These are phyloP conservation scores for Sugiyamaella neomexicana DNA, from an alignment of 1,139 yeast species.

Conservation along the genomic window DNA sequence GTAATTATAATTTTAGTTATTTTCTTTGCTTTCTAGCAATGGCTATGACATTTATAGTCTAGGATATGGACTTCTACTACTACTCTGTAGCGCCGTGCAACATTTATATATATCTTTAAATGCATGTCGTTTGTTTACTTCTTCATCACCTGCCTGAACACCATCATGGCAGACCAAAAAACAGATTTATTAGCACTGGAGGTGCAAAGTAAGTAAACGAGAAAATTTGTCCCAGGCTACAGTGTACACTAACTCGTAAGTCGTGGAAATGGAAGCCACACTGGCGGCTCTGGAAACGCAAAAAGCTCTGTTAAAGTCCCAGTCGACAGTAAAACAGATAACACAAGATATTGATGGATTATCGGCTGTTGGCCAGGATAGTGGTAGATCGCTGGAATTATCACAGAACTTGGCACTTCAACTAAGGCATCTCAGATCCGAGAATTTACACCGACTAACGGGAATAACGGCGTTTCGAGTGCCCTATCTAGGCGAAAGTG, in stretches of 20 bases:
- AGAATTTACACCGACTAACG: slow-evolving; percentile 30
- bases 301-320: slow-evolving; percentile 1
- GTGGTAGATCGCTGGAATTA: background rate
- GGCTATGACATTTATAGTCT: no score
- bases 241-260: slow-evolving; percentile 2
- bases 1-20: no score
- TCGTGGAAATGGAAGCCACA: slow-evolving; percentile 7
- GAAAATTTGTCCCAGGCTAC: background rate
- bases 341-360: background rate
- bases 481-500: slow-evolving; percentile 20
- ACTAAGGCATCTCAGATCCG: slow-evolving; percentile 23
- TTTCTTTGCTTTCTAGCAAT: no score
- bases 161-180: background rate
- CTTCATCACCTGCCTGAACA: background rate
- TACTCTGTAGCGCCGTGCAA: no score
- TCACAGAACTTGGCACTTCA: slow-evolving; percentile 8
- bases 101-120: no score
- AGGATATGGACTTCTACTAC: no score
- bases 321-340: background rate
- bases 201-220: slow-evolving; percentile 7
- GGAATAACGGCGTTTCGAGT: slow-evolving; percentile 33
- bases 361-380: background rate
- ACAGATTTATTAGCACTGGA: slow-evolving; percentile 9
- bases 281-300: slow-evolving; percentile 4
- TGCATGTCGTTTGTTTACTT: slow-evolving; percentile 6